Evolutionary conservation across 495 filamentous ascomycete species (phyloP).

Genomic region (Penicillium robsamsonii): DNA sequence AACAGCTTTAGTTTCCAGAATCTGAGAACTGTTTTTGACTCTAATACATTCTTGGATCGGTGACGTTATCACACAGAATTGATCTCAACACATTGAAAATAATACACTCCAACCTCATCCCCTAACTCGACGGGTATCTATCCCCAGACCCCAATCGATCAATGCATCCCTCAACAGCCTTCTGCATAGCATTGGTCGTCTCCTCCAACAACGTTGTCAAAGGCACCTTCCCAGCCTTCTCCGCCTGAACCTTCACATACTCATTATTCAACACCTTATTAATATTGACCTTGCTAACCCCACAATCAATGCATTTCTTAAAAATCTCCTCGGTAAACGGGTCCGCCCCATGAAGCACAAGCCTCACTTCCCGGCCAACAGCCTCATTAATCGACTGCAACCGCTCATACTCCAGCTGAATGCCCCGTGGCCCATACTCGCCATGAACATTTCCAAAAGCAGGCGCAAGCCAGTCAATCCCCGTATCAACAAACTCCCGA

Average conservation of each 20-base stretch:
- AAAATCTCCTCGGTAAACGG: constrained; percentile 70
- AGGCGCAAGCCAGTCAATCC: constrained; percentile 80
- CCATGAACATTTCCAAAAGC: constrained; percentile 88
- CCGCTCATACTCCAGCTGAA: constrained; percentile 70
- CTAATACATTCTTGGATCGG: constrained; percentile 4
- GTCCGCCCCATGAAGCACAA: constrained; percentile 79
- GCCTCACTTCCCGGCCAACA: constrained; percentile 58
- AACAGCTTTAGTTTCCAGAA: constrained; percentile 20
- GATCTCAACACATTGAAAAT: neutral
- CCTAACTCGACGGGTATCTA: constrained; percentile 40
- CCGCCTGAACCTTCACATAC: constrained; percentile 62
- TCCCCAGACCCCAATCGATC: constrained; percentile 66
- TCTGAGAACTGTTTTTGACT: constrained; percentile 3
- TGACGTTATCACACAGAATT: neutral
- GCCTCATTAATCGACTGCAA: constrained; percentile 60
- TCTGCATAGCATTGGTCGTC: constrained; percentile 70
- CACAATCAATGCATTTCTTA: constrained; percentile 62
- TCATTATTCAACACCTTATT: constrained; percentile 78
- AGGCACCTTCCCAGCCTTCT: constrained; percentile 63
- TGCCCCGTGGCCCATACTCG: constrained; percentile 71
- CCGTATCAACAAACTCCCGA: constrained; percentile 70
- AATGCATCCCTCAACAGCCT: constrained; percentile 71
- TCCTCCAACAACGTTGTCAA: constrained; percentile 71
- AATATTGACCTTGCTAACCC: constrained; percentile 78
- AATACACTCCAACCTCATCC: neutral